phyloP scores from a whole-genome alignment of 257 asterid genomes.

The Solanum etuberosum region DNA sequence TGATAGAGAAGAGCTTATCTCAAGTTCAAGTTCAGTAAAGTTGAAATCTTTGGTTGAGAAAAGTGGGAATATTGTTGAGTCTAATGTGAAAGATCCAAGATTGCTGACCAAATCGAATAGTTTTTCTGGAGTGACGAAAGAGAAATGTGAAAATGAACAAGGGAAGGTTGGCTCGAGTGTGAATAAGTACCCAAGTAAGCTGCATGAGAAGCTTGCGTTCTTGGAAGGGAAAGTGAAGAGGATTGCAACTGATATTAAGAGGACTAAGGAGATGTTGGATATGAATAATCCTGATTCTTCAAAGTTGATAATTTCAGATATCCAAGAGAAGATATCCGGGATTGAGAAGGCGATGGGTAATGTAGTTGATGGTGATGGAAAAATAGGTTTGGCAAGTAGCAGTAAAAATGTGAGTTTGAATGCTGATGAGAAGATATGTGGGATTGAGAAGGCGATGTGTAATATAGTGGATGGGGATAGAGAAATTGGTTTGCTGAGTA shows the following conservation, averaged over 20 bases:
- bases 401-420: slow-evolving; percentile 9
- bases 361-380: slow-evolving; percentile 28
- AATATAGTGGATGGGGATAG: slow-evolving; percentile 5
- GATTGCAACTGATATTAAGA: slow-evolving; percentile 68
- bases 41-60: slow-evolving; percentile 9
- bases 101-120: slow-evolving; percentile 12
- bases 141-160: slow-evolving; percentile 17
- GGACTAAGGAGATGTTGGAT: slow-evolving; percentile 66
- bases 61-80: slow-evolving; percentile 12
- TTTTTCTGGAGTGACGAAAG: slow-evolving; percentile 11
- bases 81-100: slow-evolving; percentile 26
- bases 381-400: neutral
- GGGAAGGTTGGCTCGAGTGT: neutral
- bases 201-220: slow-evolving; percentile 69
- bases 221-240: slow-evolving; percentile 79
- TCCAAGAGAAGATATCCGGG: slow-evolving; percentile 66
- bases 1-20: slow-evolving; percentile 13
- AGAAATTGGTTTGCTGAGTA: neutral
- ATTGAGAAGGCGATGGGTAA: slow-evolving; percentile 67
- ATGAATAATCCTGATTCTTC: slow-evolving; percentile 57
- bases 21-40: slow-evolving; percentile 18
- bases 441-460: neutral
- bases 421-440: neutral
- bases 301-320: slow-evolving; percentile 45
- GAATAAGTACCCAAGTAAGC: slow-evolving; percentile 46